These are phyloP conservation scores for Myrica gale DNA, from an alignment of 306 rosid species.

Conservation along the genomic window DNA sequence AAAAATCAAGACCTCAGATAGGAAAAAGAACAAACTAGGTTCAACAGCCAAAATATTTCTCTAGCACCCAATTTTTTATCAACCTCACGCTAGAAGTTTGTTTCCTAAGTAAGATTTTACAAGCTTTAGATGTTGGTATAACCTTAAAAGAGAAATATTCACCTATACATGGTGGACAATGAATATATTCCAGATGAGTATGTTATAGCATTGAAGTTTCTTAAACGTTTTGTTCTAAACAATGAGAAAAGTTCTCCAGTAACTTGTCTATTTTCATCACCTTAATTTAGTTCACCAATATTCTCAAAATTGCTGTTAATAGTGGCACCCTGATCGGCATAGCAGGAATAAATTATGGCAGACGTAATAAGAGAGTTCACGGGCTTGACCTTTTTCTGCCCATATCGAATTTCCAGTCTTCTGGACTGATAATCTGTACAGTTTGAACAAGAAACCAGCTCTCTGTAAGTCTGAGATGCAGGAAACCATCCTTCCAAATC, in stretches of 20 bases:
- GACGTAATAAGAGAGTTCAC: neutral
- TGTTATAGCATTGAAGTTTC: neutral
- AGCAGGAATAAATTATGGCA: neutral
- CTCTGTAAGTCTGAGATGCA: constrained; percentile 79
- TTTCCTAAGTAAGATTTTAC: neutral
- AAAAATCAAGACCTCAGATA: neutral
- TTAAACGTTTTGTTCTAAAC: too few species aligned
- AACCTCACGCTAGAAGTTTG: neutral
- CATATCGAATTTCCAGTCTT: constrained; percentile 81
- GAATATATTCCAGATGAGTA: neutral
- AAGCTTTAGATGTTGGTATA: neutral
- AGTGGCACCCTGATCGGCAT: neutral
- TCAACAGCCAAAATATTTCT: neutral
- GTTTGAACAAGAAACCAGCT: constrained; percentile 91
- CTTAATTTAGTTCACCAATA: neutral
- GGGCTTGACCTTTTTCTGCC: constrained; percentile 81
- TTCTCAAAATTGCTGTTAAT: neutral
- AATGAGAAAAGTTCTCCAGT: neutral
- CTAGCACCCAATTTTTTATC: neutral
- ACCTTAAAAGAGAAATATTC: neutral
- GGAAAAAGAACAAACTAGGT: too few species aligned
- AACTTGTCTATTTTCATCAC: neutral
- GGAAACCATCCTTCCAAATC: constrained; percentile 99
- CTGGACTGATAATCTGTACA: constrained; percentile 96
- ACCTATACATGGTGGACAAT: neutral